These are phyloP conservation scores for Botrytis sinoallii DNA, from an alignment of 2,329 filamentous ascomycete genomes.

Conservation along the genomic window DNA sequence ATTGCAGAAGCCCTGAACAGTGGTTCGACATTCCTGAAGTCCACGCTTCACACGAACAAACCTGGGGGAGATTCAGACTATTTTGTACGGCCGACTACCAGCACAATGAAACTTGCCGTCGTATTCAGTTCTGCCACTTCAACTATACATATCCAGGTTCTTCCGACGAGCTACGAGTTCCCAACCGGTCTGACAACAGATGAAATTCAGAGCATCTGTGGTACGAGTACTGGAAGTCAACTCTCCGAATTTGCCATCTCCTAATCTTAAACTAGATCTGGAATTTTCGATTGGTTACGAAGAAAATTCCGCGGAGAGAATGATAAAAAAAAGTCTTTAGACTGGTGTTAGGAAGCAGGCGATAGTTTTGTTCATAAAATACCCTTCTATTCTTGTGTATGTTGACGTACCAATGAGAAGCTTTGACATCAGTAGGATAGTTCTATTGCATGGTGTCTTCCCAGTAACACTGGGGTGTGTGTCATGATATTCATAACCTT, in stretches of 20 bases:
- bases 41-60: constrained; percentile 63
- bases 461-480: background rate
- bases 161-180: constrained; percentile 23
- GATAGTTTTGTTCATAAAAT: background rate
- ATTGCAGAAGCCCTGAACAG: constrained; percentile 67
- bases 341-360: background rate
- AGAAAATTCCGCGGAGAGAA: background rate
- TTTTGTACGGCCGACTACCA: constrained; percentile 61
- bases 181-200: constrained; percentile 10
- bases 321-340: background rate
- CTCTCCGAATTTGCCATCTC: constrained; percentile 8
- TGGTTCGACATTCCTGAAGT: constrained; percentile 65
- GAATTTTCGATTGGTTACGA: constrained; percentile 2
- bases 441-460: background rate
- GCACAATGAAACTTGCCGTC: constrained; percentile 61
- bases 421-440: background rate
- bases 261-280: background rate
- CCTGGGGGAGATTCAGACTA: constrained; percentile 68
- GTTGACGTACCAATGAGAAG: background rate
- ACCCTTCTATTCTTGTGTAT: constrained; percentile 2
- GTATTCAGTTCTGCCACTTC: constrained; percentile 54
- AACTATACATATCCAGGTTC: constrained; percentile 52
- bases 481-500: background rate
- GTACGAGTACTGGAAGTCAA: background rate
- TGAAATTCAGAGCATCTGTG: constrained; percentile 6